A percentile compares a stretch with the other conserved stretches of the same genome.
Conservation (phyloP, 306 rosid species). For the Casuarina glauca region DNA sequence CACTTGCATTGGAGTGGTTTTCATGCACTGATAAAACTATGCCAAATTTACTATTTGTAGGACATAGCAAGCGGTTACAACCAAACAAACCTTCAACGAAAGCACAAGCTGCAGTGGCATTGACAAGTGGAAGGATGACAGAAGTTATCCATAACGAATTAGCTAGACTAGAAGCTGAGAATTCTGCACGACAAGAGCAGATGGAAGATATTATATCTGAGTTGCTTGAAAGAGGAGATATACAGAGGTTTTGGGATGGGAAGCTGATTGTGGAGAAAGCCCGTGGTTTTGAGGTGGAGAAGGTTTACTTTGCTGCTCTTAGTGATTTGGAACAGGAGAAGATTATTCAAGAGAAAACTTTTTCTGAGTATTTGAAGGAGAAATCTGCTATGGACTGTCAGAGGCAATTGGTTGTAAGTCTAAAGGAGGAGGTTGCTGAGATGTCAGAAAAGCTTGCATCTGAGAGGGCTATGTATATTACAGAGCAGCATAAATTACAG, state of each 20-base stretch:
- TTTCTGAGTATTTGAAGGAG: slow-evolving; percentile 60
- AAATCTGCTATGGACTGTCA: slow-evolving; percentile 82
- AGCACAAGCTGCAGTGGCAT: slow-evolving; percentile 87
- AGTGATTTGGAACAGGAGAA: slow-evolving; percentile 61
- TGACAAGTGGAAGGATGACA: slow-evolving; percentile 73
- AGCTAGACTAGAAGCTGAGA: slow-evolving; percentile 66
- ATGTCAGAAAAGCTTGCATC: slow-evolving; percentile 66
- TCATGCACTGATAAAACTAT: slow-evolving; percentile 3
- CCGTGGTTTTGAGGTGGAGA: slow-evolving; percentile 65
- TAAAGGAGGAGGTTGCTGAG: slow-evolving; percentile 78
- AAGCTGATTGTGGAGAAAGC: slow-evolving; percentile 58
- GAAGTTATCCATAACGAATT: slow-evolving; percentile 61
- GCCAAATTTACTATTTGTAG: slow-evolving; percentile 47
- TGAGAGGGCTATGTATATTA: slow-evolving; percentile 55
- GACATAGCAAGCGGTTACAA: slow-evolving; percentile 89
- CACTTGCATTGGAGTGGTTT: not conserved
- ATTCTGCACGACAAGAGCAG: slow-evolving; percentile 55
- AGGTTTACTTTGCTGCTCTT: slow-evolving; percentile 52
- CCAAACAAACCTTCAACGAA: slow-evolving; percentile 82
- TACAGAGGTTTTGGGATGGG: slow-evolving; percentile 74
- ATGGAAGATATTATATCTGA: slow-evolving; percentile 66
- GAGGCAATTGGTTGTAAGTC: slow-evolving; percentile 63
- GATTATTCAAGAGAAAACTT: slow-evolving; percentile 50
- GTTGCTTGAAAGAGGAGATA: slow-evolving; percentile 72
- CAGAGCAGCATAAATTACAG: slow-evolving; percentile 58